Conservation (phyloP, 805 yeast genomes). For the Candida insectalens region DNA sequence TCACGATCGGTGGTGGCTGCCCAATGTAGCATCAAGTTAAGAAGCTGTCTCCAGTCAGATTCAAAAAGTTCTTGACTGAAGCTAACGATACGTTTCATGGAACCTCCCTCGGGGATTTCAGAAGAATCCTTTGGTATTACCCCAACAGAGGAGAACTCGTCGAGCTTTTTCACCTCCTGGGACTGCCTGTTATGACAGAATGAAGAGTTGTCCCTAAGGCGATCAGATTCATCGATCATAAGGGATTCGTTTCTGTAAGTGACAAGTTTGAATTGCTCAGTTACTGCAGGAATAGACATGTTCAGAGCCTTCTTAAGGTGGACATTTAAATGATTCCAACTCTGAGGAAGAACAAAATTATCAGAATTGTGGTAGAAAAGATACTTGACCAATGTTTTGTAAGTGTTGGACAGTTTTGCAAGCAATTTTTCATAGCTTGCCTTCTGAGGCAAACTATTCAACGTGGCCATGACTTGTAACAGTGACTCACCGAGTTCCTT, state of each 20-base stretch:
- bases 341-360: slow-evolving; percentile 52
- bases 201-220: too few relatives aligned
- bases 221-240: slow-evolving; percentile 35
- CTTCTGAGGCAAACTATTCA: slow-evolving; percentile 12
- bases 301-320: slow-evolving; percentile 34
- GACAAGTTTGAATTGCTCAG: slow-evolving; percentile 47
- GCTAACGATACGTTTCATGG: too few relatives aligned
- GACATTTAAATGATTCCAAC: slow-evolving; percentile 47
- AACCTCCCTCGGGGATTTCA: too few relatives aligned
- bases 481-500: slow-evolving; percentile 58
- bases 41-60: slow-evolving; percentile 18
- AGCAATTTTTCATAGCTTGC: slow-evolving; percentile 8
- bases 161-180: slow-evolving; percentile 18
- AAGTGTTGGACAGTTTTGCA: slow-evolving; percentile 11
- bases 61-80: too few relatives aligned
- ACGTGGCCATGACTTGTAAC: slow-evolving; percentile 21
- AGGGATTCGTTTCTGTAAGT: slow-evolving; percentile 65
- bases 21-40: slow-evolving; percentile 21
- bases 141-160: too few relatives aligned
- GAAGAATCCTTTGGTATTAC: too few relatives aligned
- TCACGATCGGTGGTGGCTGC: slow-evolving; percentile 17
- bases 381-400: slow-evolving; percentile 27
- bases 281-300: slow-evolving; percentile 20
- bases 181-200: slow-evolving; percentile 13
- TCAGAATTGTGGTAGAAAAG: slow-evolving; percentile 44